Base-by-base conservation (phyloP, 768 basidiomycete species). In the Clitopilus hobsonii region DNA sequence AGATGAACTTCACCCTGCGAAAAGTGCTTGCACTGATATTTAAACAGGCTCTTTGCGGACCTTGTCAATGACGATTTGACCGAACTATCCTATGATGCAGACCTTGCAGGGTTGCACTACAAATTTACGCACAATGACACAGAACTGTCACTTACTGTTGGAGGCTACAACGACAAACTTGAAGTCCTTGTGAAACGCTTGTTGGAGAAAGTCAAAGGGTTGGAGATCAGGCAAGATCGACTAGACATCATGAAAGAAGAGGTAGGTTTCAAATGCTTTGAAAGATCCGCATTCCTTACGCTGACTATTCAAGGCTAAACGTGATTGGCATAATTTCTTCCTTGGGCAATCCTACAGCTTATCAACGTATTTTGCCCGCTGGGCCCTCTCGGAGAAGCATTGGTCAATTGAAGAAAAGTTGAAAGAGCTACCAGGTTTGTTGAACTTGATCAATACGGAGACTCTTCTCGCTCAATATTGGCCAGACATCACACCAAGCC, bases 151-250 rank as follows among this genome's bases (percentile, higher is more conserved):
- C 69, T 97, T 45, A 74, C 78, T 2, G 74, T 92, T 53, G 80
- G 76, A 47, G 97, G 97, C 5, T 98, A 97, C 72, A 95, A 94
- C 64, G 94, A 98, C 71, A 98, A 96, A 70, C 74, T 92, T 59
- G 73, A 82, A 6, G 83, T 89, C 1, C 79, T 98, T 32, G 78
- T 86, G 5, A 73, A 85, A 61, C 78, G 85, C 57, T 81, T 98
- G 52, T 66, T 95, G 41, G 81, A 86, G 57, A 84, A 83, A 60
- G 74, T 88, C 58, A 87, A 81, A 66, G 72, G 71, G 23, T 72
- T 94, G 49, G 72, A 79, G 60, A 75, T 95, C 25, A 76, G 83
- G 60, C 72, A 80, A n/a, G 82, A 89, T 54, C 76, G 95, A 53
- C 80, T 98, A 56, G 80, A 76, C 38, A 82, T 97, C 26, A 83